A percentile compares a stretch with the other conserved stretches of the same genome.
Evolutionary conservation across 164 flowering plant genomes (phyloP).

Genomic region (Tetrastigma voinierianum): DNA sequence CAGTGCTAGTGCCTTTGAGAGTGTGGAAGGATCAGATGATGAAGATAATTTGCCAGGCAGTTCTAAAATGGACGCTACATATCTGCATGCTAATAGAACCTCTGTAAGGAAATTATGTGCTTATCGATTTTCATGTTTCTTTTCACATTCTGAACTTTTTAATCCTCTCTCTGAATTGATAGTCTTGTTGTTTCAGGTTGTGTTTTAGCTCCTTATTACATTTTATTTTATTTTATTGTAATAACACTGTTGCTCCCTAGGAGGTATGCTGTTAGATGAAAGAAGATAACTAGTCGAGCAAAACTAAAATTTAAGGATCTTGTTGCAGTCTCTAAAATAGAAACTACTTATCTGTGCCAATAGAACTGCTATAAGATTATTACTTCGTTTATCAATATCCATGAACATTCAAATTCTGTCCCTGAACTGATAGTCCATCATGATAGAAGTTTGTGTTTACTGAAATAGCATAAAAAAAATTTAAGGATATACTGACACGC

Average conservation of each 20-base stretch:
- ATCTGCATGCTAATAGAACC: constrained; percentile 39
- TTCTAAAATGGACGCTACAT: constrained; percentile 9
- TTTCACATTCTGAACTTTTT: not conserved
- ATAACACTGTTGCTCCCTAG: too few species aligned
- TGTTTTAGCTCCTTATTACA: not conserved
- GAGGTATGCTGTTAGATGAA: too few species aligned
- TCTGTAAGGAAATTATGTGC: constrained; percentile 10
- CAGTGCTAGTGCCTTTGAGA: constrained; percentile 91
- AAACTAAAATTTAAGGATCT: not conserved
- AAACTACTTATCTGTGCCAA: constrained; percentile 13
- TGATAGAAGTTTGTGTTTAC: not conserved
- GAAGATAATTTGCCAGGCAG: constrained; percentile 71
- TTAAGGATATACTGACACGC: not conserved
- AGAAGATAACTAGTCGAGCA: too few species aligned
- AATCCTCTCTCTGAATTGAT: not conserved
- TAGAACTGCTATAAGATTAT: constrained; percentile 70
- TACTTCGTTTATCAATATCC: not conserved
- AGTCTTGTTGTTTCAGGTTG: not conserved
- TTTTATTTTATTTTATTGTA: not conserved
- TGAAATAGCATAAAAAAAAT: too few species aligned
- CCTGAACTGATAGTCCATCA: not conserved
- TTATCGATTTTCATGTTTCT: not conserved
- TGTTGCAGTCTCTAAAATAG: too few species aligned
- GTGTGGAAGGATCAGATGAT: constrained; percentile 91
- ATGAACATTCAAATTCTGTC: not conserved